A percentile compares a stretch with the other conserved stretches of the same genome.
phyloP scores from a whole-genome alignment of 2,329 filamentous ascomycete genomes.

The Phialocephala sp. region DNA sequence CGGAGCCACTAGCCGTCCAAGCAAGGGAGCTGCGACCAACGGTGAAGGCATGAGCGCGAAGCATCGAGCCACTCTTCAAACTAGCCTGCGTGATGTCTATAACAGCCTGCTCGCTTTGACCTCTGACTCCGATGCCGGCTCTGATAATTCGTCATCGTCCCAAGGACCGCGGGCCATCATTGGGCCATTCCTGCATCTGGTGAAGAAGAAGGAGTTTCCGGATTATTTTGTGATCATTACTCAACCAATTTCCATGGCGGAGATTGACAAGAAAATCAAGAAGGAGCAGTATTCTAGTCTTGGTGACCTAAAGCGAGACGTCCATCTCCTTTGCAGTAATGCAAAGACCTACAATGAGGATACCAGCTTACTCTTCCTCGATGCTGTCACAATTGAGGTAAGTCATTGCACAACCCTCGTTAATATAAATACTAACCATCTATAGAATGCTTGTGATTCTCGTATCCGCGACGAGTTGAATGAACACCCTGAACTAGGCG shows the following conservation, averaged over 20 bases:
- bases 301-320: conserved; percentile 80
- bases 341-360: conserved; percentile 98
- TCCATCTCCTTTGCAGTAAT: conserved; percentile 85
- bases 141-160: conserved; percentile 55
- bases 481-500: conserved; percentile 60
- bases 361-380: conserved; percentile 86
- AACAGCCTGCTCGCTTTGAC: conserved; percentile 84
- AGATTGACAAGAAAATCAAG: conserved; percentile 94
- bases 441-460: conserved; percentile 61
- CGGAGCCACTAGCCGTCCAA: conserved; percentile 67
- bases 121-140: conserved; percentile 70
- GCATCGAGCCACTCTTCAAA: conserved; percentile 79
- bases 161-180: conserved; percentile 80
- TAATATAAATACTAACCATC: conserved; percentile 43
- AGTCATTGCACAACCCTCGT: conserved; percentile 41
- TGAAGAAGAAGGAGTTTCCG: conserved; percentile 85
- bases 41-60: conserved; percentile 68
- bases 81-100: conserved; percentile 76
- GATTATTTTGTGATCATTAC: conserved; percentile 96
- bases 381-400: conserved; percentile 93
- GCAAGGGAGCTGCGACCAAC: conserved; percentile 52
- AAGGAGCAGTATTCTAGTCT: conserved; percentile 89
- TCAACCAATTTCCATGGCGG: conserved; percentile 93
- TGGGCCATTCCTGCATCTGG: conserved; percentile 90
- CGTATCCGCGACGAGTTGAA: conserved; percentile 59